These are phyloP conservation scores for Populus trichocarpa DNA, from an alignment of 441 rosid species.

Conservation along the genomic window DNA sequence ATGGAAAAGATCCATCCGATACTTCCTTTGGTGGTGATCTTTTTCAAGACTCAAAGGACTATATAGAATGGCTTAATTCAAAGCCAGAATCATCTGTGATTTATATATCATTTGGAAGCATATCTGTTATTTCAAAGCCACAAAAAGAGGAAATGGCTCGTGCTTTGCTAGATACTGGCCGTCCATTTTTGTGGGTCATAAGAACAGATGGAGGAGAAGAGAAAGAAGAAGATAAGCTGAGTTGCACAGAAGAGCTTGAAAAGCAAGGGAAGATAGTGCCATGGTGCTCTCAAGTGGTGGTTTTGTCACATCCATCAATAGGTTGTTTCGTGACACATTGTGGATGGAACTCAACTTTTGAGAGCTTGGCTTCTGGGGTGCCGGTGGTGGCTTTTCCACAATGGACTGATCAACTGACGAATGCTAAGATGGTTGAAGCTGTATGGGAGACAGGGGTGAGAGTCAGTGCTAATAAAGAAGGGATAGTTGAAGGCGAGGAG, in stretches of 20 bases:
- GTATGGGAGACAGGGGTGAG: slow-evolving; percentile 48
- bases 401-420: slow-evolving; percentile 49
- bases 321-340: slow-evolving; percentile 66
- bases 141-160: slow-evolving; percentile 47
- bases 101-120: slow-evolving; percentile 56
- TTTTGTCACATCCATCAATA: slow-evolving; percentile 40
- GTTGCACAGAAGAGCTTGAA: slow-evolving; percentile 31
- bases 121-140: slow-evolving; percentile 22
- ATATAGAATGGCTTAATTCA: too few species aligned
- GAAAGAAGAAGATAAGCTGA: neutral
- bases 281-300: slow-evolving; percentile 60
- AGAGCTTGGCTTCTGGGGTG: slow-evolving; percentile 44
- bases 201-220: slow-evolving; percentile 22
- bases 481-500: slow-evolving; percentile 39
- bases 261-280: slow-evolving; percentile 42
- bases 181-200: slow-evolving; percentile 56
- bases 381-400: slow-evolving; percentile 60
- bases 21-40: slow-evolving; percentile 22
- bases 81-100: too few species aligned
- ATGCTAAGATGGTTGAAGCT: slow-evolving; percentile 45
- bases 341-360: slow-evolving; percentile 6
- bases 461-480: slow-evolving; percentile 13
- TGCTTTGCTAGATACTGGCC: slow-evolving; percentile 24
- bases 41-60: too few species aligned
- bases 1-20: slow-evolving; percentile 25